Evolutionary conservation across 805 yeast genomes (phyloP).

Genomic region (Metschnikowia amazonensis): DNA sequence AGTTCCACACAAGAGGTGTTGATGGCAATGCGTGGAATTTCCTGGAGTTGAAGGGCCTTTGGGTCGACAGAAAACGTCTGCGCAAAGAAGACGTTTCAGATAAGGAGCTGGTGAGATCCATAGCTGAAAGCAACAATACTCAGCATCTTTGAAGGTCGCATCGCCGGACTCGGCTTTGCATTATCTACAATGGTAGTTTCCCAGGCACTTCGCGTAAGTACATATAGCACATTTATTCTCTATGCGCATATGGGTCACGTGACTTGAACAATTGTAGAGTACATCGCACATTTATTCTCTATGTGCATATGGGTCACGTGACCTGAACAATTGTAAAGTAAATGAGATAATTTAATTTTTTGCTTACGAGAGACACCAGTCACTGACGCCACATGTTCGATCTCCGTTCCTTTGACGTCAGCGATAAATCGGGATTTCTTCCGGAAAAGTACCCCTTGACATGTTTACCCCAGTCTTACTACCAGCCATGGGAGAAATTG

Average conservation of each 20-base stretch:
- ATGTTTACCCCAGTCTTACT: slow-evolving; percentile 57
- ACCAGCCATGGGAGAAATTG: slow-evolving; percentile 72
- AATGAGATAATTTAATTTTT: slow-evolving; percentile 4
- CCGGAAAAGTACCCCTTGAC: slow-evolving; percentile 65
- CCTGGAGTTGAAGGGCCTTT: slow-evolving; percentile 9
- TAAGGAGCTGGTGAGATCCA: slow-evolving; percentile 3
- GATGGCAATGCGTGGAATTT: slow-evolving; percentile 6
- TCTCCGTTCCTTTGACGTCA: slow-evolving; percentile 64
- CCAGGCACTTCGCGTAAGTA: background rate
- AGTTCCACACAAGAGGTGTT: background rate
- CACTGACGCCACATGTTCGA: slow-evolving; percentile 13
- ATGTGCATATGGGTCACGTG: slow-evolving; percentile 5
- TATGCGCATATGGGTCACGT: slow-evolving; percentile 4
- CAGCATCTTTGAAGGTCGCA: background rate
- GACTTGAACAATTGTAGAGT: slow-evolving; percentile 1
- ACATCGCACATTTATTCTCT: background rate
- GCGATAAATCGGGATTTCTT: slow-evolving; percentile 70
- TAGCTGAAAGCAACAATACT: slow-evolving; percentile 1
- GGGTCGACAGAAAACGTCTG: slow-evolving; percentile 9
- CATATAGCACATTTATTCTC: background rate
- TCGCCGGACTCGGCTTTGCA: background rate
- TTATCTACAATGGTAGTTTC: background rate
- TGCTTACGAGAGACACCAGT: background rate
- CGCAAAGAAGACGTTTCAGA: slow-evolving; percentile 1
- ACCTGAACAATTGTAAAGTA: slow-evolving; percentile 1